Base-by-base conservation (phyloP, 2,329 filamentous ascomycete genomes). In the Monosporascus cannonballus region DNA sequence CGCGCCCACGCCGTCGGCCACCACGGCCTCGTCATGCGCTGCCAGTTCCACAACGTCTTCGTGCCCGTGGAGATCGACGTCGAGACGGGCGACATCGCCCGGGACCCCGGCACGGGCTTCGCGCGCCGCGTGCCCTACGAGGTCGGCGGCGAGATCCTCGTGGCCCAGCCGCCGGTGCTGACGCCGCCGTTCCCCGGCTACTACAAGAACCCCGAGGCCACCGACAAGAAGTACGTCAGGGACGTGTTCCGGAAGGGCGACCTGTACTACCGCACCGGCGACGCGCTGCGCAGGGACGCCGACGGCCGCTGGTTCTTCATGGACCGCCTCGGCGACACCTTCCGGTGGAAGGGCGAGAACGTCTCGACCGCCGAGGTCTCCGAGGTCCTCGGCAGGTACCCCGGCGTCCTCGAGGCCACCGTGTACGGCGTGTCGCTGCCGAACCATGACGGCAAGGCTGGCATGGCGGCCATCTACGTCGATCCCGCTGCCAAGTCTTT, bases 131-230 rank as follows among this genome's bases (percentile, higher is more conserved):
- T 79, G 48, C 68, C 83, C 0, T 88, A 87, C 63, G 81, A 83
- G 15, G 75, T 82, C 42, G 87, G 87, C 3, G 87, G 88, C n/a
- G 88, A 93, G 69, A 87, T 92, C 15, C 70, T 92, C 27, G 80
- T 90, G n/a, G 70, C 61, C 14, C 65, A 67, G 42, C 66, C 75
- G 0, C 74, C 86, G 17, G 77, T 82, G 0, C 71, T 76, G 48
- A 77, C 81, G 45, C 70, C 78, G 11, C 73, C 73, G 7, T 92
- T 88, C 64, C 77, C 80, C 14, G 88, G 88, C 1, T 92, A 92
- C 67, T 86, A 81, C 51, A 56, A 59, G 69, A 79, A 81, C 54
- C 85, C 90, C 0, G 77, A 81, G 38, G 87, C 87, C 0, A 89
- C 87, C 0, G 66, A 74, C 14, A 84, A 84, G 68, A 89, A 89